Conservation (phyloP, 176 grass and related monocot genomes). For the Musa acuminata region DNA sequence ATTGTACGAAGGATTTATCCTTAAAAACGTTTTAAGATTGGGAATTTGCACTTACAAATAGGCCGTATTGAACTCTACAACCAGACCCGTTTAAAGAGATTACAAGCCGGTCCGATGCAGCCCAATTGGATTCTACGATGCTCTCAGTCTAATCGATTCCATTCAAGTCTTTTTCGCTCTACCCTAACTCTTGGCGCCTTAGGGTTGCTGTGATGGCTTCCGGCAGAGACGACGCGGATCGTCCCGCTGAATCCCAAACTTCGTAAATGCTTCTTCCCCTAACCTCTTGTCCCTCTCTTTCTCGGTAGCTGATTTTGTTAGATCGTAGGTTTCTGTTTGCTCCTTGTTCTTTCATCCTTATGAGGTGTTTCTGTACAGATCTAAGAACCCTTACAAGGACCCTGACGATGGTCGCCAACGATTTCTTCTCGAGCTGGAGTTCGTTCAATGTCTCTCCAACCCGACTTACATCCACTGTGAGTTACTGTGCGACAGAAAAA, state of each 20-base stretch:
- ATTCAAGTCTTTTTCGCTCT: too few species aligned
- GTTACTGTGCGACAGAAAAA: neutral
- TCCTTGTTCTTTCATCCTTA: neutral
- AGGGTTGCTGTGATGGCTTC: neutral
- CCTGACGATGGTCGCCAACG: slow-evolving; percentile 62
- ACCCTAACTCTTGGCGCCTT: neutral
- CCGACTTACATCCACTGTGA: slow-evolving; percentile 93
- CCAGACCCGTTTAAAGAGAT: too few species aligned
- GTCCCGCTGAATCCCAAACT: slow-evolving; percentile 22
- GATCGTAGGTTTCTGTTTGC: neutral
- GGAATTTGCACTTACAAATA: too few species aligned
- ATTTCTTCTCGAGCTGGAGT: slow-evolving; percentile 84
- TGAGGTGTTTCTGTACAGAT: slow-evolving; percentile 7
- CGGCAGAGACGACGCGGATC: slow-evolving; percentile 9
- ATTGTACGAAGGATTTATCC: too few species aligned
- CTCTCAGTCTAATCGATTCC: too few species aligned
- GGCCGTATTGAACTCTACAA: too few species aligned
- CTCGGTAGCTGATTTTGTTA: neutral
- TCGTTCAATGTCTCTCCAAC: slow-evolving; percentile 91
- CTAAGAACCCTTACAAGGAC: slow-evolving; percentile 57
- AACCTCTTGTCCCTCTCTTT: too few species aligned
- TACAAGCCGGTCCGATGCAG: too few species aligned
- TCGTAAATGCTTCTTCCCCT: slow-evolving; percentile 18
- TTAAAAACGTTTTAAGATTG: too few species aligned
- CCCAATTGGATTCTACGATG: too few species aligned